These are phyloP conservation scores for Sanghuangporus sanghuang DNA, from an alignment of 1,284 basidiomycete species.

Conservation along the genomic window DNA sequence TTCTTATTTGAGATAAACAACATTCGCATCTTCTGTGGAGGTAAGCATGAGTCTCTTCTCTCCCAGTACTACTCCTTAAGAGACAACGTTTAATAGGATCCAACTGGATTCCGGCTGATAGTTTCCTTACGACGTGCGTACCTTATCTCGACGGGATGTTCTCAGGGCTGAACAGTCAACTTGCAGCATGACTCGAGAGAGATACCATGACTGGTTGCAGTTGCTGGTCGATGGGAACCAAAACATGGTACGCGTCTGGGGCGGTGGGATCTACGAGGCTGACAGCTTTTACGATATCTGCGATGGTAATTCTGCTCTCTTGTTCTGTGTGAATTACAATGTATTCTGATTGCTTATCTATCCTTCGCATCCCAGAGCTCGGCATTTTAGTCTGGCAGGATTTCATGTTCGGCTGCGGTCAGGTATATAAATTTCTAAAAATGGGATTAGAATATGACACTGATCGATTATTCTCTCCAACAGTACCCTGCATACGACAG, in stretches of 20 bases:
- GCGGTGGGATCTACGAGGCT: constrained; percentile 43
- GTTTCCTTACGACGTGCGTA: constrained; percentile 72
- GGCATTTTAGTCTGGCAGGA: constrained; percentile 55
- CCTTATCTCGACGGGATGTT: neutral
- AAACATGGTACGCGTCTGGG: constrained; percentile 48
- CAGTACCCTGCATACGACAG: constrained; percentile 43
- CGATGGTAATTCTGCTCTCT: constrained; percentile 19
- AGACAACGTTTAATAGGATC: constrained; percentile 44
- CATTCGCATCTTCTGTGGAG: constrained; percentile 82
- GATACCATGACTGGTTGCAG: constrained; percentile 38
- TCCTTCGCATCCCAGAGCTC: constrained; percentile 43
- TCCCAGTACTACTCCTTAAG: neutral
- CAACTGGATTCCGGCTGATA: constrained; percentile 93
- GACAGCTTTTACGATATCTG: constrained; percentile 40
- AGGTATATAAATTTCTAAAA: constrained; percentile 34
- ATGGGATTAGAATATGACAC: neutral
- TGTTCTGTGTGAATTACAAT: neutral
- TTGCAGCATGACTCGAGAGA: constrained; percentile 37
- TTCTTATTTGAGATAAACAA: constrained; percentile 91
- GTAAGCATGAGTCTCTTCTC: constrained; percentile 28
- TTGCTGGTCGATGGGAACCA: constrained; percentile 41
- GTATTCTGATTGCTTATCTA: neutral
- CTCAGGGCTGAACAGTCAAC: neutral
- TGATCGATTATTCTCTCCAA: neutral
- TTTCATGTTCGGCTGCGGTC: constrained; percentile 48